Evolutionary conservation across 306 rosid species (phyloP).

Genomic region (Vachellia pachyceras): DNA sequence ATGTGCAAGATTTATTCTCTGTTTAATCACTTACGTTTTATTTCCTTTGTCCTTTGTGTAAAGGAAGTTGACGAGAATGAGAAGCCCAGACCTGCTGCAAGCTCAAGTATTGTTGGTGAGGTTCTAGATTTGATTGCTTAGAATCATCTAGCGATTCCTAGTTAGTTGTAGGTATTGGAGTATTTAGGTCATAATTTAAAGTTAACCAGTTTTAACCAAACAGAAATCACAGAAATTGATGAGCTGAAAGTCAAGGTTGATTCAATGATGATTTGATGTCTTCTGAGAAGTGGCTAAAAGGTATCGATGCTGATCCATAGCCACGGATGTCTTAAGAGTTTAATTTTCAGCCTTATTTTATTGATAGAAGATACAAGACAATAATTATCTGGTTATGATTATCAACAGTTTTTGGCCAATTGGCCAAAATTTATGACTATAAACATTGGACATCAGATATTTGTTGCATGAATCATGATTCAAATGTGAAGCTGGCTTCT

Average conservation of each 20-base stretch:
- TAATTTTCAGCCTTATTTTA: neutral
- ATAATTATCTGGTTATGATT: neutral
- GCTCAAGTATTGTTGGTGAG: constrained; percentile 55
- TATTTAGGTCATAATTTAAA: constrained; percentile 15
- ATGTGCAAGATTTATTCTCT: neutral
- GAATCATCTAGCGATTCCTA: neutral
- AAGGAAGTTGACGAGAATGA: constrained; percentile 59
- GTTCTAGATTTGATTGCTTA: constrained; percentile 34
- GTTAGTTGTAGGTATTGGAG: constrained; percentile 8
- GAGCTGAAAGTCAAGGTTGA: constrained; percentile 26
- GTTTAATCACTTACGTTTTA: constrained; percentile 15
- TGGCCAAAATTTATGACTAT: constrained; percentile 5
- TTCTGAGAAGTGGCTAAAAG: constrained; percentile 17
- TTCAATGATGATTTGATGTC: constrained; percentile 23
- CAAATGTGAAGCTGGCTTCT: constrained; percentile 17
- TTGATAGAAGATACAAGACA: neutral
- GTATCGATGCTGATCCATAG: neutral
- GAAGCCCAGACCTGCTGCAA: constrained; percentile 51
- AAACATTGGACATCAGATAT: constrained; percentile 27
- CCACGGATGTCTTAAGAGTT: neutral
- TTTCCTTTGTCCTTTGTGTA: constrained; percentile 31
- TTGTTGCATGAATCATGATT: constrained; percentile 36
- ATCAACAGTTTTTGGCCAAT: too few relatives aligned
- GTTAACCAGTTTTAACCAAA: constrained; percentile 6
- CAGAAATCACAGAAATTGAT: constrained; percentile 7